Evolutionary conservation across 257 asterid genomes (phyloP).

Genomic region (Fraxinus excelsior): DNA sequence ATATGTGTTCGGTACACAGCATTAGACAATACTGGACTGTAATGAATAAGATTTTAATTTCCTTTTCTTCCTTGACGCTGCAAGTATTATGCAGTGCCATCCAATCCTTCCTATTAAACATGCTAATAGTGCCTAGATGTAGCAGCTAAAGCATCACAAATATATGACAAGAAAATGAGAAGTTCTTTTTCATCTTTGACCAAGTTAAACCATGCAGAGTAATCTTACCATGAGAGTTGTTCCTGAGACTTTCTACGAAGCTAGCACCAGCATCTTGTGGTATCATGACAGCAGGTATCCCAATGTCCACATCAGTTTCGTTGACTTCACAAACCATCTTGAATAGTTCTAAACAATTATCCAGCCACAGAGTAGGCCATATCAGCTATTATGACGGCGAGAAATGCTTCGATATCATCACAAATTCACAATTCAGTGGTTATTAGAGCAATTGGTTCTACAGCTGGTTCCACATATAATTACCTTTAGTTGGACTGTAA

Average conservation of each 20-base stretch:
- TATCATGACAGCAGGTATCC: slow-evolving; percentile 92
- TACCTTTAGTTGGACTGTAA: slow-evolving; percentile 4
- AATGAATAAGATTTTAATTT: neutral
- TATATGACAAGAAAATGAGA: neutral
- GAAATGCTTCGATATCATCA: slow-evolving; percentile 6
- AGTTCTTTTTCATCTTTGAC: slow-evolving; percentile 4
- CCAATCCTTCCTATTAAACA: neutral
- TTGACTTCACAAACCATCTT: slow-evolving; percentile 96
- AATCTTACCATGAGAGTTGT: slow-evolving; percentile 66
- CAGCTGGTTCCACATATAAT: neutral
- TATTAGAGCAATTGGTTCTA: neutral
- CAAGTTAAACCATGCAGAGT: neutral
- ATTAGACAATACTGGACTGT: neutral
- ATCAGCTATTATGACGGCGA: slow-evolving; percentile 10
- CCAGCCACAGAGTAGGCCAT: slow-evolving; percentile 6
- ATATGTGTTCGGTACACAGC: neutral
- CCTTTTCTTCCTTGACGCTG: neutral
- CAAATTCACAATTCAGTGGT: neutral
- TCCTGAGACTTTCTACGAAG: slow-evolving; percentile 51
- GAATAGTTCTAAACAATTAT: slow-evolving; percentile 72
- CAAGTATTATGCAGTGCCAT: neutral
- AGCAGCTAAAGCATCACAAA: neutral
- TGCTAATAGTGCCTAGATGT: neutral
- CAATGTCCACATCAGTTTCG: slow-evolving; percentile 59
- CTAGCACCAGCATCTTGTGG: slow-evolving; percentile 86